Base-by-base conservation (phyloP, 2,329 filamentous ascomycete species). In the Aspergillus ibericus region DNA sequence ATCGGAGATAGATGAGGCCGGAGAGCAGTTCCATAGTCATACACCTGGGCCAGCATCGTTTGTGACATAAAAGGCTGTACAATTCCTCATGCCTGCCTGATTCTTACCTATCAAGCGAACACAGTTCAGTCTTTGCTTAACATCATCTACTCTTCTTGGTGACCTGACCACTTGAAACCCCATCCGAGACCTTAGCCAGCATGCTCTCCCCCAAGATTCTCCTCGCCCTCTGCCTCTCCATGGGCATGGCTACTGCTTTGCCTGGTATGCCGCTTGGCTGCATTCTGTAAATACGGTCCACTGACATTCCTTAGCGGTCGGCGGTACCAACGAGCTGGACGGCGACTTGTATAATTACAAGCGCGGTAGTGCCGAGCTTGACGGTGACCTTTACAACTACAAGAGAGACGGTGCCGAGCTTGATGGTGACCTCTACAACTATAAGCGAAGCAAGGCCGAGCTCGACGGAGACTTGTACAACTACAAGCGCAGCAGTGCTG, bases 331-430 rank as follows among this genome's bases (percentile, higher is more conserved):
- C 29, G 29, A 22, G 29, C 8, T 50, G 16, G 47, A 50, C 8
- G 47, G 47, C 13, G 47, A 50, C 32, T 15, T 50, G n/a, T 50
- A 50, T 12, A 50, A 50, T 13, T 50, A 50, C 27, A 50, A 50
- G 16, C 47, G 47, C 3, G 47, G 25, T 18, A 22, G 5, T 9
- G 29, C 25, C 18, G 47, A 50, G 47, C 47, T 50, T 8, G 47
- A 50, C 9, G 47, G 47, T 4, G 47, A 50, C 7, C 25, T 50
- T 1, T 22, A 50, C 10, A 50, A 50, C 18, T 50, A 50, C n/a
- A 50, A 50, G 16, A 29, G 47, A 3, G 47, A 9, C n/a, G 5
- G 5, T 8, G 29, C 25, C 13, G 47, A 50, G 29, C 47, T 50
- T 4, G 47, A 50, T 9, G 47, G 47, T 1, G 47, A 50, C 13